Conservation (phyloP, 306 rosid genomes). For the Inga laurina region DNA sequence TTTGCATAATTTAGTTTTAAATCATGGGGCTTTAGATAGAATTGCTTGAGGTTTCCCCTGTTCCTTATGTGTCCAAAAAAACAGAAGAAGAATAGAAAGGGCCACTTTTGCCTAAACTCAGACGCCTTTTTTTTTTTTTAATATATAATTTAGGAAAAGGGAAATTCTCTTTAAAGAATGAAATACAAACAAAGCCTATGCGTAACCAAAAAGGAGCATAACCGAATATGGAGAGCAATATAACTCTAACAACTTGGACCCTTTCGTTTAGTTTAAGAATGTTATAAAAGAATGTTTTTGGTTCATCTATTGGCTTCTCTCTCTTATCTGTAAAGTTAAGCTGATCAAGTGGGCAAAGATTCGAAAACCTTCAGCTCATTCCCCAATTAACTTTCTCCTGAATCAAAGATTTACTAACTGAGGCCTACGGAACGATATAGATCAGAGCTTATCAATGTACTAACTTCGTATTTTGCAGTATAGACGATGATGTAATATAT, state of each 20-base stretch:
- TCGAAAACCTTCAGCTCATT: constrained; percentile 15
- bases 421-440: background rate
- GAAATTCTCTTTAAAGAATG: background rate
- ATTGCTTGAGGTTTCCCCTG: too few species aligned
- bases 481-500: constrained; percentile 19
- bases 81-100: too few species aligned
- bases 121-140: background rate
- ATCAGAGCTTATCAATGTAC: background rate
- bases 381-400: constrained; percentile 13
- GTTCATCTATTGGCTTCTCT: background rate
- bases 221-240: background rate
- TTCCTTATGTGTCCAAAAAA: too few species aligned
- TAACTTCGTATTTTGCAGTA: constrained; percentile 14
- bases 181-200: background rate
- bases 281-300: background rate
- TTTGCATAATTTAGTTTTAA: too few species aligned
- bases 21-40: too few species aligned
- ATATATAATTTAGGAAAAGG: background rate
- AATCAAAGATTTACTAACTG: background rate
- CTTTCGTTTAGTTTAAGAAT: background rate
- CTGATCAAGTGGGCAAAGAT: constrained; percentile 12
- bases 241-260: background rate
- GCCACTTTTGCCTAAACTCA: too few species aligned
- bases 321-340: background rate
- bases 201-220: background rate